Conservation (phyloP, 208 protist species). For the Tritrichomonas musculus region DNA sequence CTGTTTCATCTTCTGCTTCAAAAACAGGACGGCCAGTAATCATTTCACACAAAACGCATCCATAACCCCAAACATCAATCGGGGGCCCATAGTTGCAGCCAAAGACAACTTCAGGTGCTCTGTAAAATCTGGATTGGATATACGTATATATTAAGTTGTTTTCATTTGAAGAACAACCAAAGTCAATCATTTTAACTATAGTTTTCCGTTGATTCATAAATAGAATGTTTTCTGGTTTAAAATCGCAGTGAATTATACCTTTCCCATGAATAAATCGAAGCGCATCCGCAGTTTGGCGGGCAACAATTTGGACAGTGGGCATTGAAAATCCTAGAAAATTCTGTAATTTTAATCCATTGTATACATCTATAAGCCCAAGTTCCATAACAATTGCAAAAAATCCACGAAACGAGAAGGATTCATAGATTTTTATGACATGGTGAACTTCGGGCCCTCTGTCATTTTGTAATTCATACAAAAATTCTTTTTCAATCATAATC, state of each 20-base stretch:
- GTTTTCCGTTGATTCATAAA: not conserved
- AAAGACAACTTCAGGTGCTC: not conserved
- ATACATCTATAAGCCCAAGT: not conserved
- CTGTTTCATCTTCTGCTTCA: slow-evolving; percentile 40
- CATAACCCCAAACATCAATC: slow-evolving; percentile 45
- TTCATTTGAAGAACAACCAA: slow-evolving; percentile 46
- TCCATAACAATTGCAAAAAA: slow-evolving; percentile 8
- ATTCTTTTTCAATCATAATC: not conserved
- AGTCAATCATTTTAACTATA: slow-evolving; percentile 53
- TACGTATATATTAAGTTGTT: slow-evolving; percentile 53
- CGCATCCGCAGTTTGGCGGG: not conserved
- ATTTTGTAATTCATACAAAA: not conserved
- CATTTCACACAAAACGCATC: slow-evolving; percentile 46
- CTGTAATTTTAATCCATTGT: not conserved
- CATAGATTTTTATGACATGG: not conserved
- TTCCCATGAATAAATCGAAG: not conserved
- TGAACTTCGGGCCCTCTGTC: not conserved
- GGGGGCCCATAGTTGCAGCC: not conserved
- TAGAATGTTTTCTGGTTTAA: slow-evolving; percentile 64
- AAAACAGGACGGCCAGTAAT: slow-evolving; percentile 42
- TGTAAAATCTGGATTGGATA: slow-evolving; percentile 45
- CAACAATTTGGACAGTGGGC: not conserved
- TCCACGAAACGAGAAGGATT: not conserved
- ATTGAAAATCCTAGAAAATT: not conserved
- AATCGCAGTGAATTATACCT: slow-evolving; percentile 46